Base-by-base conservation (phyloP, 352 stramenopile genomes). In the Saprolegnia parasitica region DNA sequence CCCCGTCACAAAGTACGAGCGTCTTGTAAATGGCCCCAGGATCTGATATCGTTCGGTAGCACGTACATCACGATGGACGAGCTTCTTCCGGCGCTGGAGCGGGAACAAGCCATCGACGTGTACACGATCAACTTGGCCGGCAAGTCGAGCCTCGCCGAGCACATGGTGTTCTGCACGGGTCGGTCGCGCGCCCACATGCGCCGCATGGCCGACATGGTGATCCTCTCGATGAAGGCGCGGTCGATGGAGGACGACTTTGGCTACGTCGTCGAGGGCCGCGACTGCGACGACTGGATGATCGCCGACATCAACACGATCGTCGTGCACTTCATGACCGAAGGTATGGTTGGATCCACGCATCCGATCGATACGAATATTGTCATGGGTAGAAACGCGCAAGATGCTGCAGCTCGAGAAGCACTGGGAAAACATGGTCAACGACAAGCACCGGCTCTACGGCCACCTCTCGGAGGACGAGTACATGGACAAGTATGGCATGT, bases 231-330 rank as follows among this genome's bases (percentile, higher is more conserved):
- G 80, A 90, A 88, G 64, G 84, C 76, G 18, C 71, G 87, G 10
- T 49, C 81, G 2, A 56, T 92, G 16, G 67, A 81, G 15, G 83
- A 93, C 68, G 81, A 91, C 24, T 91, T 93, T 60, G 81, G 88
- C 60, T 93, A 93, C 71, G 67, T 67, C 21, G 89, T 95, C 40
- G 89, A 96, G 78, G 89, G 89, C 13, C 86, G 88, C 49, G 86
- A 96, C 68, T 93, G 85, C 57, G 89, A 96, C 72, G 89, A 96
- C 79, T 96, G 89, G 89, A 96, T 96, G 88, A 95, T 96, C 71
- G 87, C 89, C 32, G 89, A 96, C 72, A 93, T 88, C 77, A 91
- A 90, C 68, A 95, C 88, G 72, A 83, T 96, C 62, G 89, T 96
- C 35, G 86, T 96, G 68, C 89, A 96, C 56, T 84, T 96, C 37